These are phyloP conservation scores for Extremus antarcticus DNA, from an alignment of 495 filamentous ascomycete species.

Conservation along the genomic window DNA sequence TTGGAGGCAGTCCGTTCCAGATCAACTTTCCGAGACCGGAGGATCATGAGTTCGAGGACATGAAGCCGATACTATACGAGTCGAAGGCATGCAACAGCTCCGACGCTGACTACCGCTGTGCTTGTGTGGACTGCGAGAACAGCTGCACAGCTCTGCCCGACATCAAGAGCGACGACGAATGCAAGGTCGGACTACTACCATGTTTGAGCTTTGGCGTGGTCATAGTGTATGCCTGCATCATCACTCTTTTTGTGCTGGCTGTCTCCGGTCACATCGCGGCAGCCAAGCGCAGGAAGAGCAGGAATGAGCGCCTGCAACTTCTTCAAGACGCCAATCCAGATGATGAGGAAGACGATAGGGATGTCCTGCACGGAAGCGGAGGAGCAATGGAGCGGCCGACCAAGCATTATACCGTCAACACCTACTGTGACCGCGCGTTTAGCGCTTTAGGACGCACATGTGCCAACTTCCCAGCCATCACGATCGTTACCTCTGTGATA, in stretches of 20 bases:
- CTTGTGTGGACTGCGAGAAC: constrained; percentile 82
- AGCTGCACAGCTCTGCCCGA: constrained; percentile 73
- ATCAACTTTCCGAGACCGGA: constrained; percentile 72
- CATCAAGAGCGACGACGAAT: constrained; percentile 53
- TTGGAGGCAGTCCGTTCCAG: constrained; percentile 91
- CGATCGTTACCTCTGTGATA: constrained; percentile 59
- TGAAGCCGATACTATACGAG: constrained; percentile 51
- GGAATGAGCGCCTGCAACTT: constrained; percentile 71
- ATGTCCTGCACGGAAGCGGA: constrained; percentile 59
- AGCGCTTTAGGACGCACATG: constrained; percentile 69
- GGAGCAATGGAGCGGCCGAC: constrained; percentile 52
- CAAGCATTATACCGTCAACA: constrained; percentile 68
- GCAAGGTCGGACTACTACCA: constrained; percentile 74
- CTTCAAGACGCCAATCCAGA: constrained; percentile 72
- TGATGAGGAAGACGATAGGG: constrained; percentile 61
- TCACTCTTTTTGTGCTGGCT: constrained; percentile 53
- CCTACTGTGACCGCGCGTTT: constrained; percentile 65
- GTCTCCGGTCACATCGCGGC: constrained; percentile 65
- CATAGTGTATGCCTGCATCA: constrained; percentile 65
- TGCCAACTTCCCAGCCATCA: constrained; percentile 73
- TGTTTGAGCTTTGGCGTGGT: constrained; percentile 90
- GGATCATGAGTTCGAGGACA: constrained; percentile 42
- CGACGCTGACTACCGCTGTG: constrained; percentile 74
- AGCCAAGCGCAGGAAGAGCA: constrained; percentile 56
- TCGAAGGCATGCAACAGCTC: constrained; percentile 74